Conservation (phyloP, 495 filamentous ascomycete genomes). For the Cercophora scortea region DNA sequence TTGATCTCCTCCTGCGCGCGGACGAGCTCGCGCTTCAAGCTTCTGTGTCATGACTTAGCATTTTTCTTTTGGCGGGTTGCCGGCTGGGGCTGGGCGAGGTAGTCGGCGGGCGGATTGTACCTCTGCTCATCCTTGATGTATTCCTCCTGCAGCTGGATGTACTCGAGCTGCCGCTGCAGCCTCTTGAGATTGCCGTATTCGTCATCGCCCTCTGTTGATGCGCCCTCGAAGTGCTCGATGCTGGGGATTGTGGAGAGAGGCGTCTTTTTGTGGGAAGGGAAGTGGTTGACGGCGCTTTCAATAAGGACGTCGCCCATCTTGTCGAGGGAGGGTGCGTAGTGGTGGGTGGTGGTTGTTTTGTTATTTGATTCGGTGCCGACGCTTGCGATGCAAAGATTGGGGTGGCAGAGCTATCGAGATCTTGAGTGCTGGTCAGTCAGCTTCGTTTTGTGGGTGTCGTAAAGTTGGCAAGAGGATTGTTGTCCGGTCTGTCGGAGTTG, state of each 20-base stretch:
- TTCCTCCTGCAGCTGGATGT: conserved; percentile 97
- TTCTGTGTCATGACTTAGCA: conserved; percentile 47
- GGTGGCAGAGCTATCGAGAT: too few species aligned
- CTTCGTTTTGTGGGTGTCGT: too few species aligned
- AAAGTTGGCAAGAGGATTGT: too few species aligned
- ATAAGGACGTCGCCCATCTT: conserved; percentile 79
- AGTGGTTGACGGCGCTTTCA: conserved; percentile 65
- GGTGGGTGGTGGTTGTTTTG: conserved; percentile 9
- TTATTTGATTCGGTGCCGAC: conserved; percentile 9
- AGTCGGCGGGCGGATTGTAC: conserved; percentile 32
- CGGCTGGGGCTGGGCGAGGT: neutral
- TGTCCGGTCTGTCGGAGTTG: too few species aligned
- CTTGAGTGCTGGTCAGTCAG: too few species aligned
- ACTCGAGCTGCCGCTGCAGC: conserved; percentile 93
- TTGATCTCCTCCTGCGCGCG: conserved; percentile 99
- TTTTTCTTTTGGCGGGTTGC: neutral
- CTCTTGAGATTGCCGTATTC: conserved; percentile 94
- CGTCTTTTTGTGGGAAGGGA: conserved; percentile 69
- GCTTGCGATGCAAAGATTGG: too few species aligned
- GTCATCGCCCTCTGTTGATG: conserved; percentile 73
- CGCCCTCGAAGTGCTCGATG: conserved; percentile 78
- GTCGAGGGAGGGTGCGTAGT: conserved; percentile 6
- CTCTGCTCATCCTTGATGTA: conserved; percentile 99
- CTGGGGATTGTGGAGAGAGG: conserved; percentile 79
- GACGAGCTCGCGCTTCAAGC: conserved; percentile 92